phyloP scores from a whole-genome alignment of 768 basidiomycete species.

The Cystofilobasidium bisporidii region DNA sequence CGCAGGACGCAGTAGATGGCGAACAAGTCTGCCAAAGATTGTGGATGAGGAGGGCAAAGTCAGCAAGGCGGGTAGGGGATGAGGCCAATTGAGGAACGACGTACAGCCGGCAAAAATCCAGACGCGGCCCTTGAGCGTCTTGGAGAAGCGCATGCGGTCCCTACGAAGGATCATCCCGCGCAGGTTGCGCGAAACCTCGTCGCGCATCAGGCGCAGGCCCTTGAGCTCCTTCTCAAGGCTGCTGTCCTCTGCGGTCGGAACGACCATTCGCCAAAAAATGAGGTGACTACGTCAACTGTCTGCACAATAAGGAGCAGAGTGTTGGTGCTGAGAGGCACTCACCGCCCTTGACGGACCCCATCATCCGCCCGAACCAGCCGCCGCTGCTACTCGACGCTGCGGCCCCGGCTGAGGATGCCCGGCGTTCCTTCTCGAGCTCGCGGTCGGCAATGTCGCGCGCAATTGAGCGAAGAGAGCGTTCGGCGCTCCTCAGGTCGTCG shows the following conservation, averaged over 20 bases:
- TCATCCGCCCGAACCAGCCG: neutral
- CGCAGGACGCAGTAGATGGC: conserved; percentile 27
- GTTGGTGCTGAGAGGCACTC: too few relatives aligned
- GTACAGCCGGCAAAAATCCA: conserved; percentile 20
- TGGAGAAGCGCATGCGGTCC: conserved; percentile 25
- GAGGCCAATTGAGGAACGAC: neutral
- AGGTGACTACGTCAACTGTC: neutral
- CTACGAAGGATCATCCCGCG: neutral
- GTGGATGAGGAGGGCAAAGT: too few relatives aligned
- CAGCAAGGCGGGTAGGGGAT: neutral
- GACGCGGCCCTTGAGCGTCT: conserved; percentile 13
- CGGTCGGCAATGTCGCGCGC: neutral
- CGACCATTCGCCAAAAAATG: too few relatives aligned
- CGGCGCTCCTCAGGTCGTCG: conserved; percentile 19
- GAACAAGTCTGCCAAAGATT: conserved; percentile 17
- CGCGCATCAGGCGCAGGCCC: neutral
- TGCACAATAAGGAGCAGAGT: neutral
- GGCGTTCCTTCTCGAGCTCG: neutral
- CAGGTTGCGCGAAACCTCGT: conserved; percentile 4
- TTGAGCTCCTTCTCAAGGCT: neutral
- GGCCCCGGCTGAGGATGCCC: neutral
- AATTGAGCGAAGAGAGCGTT: conserved; percentile 16
- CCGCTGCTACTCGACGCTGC: neutral
- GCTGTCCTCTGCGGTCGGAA: neutral
- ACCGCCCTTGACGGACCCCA: neutral